Base-by-base conservation (phyloP, 768 basidiomycete species). In the Hericium coralloides region DNA sequence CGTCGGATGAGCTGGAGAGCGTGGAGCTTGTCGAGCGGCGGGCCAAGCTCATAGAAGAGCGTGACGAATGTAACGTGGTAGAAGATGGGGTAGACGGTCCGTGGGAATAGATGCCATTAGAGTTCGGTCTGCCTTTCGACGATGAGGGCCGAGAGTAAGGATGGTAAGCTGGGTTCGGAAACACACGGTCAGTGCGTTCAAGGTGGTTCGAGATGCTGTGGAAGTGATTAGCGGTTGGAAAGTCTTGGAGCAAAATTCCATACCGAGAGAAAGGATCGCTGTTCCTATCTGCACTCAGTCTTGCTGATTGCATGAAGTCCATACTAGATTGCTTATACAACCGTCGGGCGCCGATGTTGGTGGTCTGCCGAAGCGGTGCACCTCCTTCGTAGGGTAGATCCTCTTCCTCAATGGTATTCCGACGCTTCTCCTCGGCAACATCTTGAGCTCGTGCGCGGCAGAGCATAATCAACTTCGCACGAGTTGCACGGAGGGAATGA, bases 241-340 rank as follows among this genome's bases (percentile, higher is more conserved):
- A 25, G 8, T 9, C n/a, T 18, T n/a, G 15, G 2, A n/a, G n/a
- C 3, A 53, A 38, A n/a, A n/a, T 38, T 37, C 75, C 81, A 55
- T 70, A 90, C 89, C 81, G 78, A 56, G 78, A 75, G 65, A 89
- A 82, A 53, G 74, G 74, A 53, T 82, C 76, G 55, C 76, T 80
- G 55, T 77, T 74, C 61, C 76, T 74, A 63, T 76, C 65, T 58
- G 80, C 70, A 25, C 26, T 36, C 41, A 72, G 74, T 53, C 76
- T 75, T 31, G 77, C 69, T 12, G 68, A 69, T 58, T 78, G 80
- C 70, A 92, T 81, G 61, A 90, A 91, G 66, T 92, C 90, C 90
- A 92, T 92, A 68, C 88, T 89, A 22, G 88, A 89, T 73, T 89
- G 88, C 57, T 86, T 77, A 70, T 89, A 88, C 23, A 90, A 73